Conservation (phyloP, 208 protist genomes). For the Angomonas ambiguus region DNA sequence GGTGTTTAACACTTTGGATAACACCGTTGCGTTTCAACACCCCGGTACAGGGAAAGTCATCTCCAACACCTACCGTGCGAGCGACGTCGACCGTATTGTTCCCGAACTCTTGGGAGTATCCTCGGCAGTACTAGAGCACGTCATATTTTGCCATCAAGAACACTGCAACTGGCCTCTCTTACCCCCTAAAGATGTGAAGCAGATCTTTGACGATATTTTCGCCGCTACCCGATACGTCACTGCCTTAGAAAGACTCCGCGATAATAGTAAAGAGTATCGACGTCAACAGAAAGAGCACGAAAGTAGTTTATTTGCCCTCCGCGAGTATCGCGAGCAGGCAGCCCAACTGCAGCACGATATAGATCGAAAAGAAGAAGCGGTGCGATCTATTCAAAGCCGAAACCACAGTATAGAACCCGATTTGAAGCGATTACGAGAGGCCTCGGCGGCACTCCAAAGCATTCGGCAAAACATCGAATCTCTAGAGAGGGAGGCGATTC, state of each 20-base stretch:
- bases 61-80: conserved; percentile 83
- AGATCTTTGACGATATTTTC: conserved; percentile 99
- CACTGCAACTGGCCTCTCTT: conserved; percentile 97
- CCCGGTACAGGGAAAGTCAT: conserved; percentile 69
- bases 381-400: conserved; percentile 33
- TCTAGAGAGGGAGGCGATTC: conserved; percentile 48
- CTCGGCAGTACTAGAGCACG: conserved; percentile 96
- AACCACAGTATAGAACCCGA: conserved; percentile 50
- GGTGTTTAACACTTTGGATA: conserved; percentile 92
- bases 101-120: conserved; percentile 97
- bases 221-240: conserved; percentile 92
- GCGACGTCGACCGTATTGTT: conserved; percentile 95
- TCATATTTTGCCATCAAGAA: conserved; percentile 98
- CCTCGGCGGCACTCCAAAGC: conserved; percentile 36
- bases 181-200: conserved; percentile 93
- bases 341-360: conserved; percentile 54
- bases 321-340: conserved; percentile 78
- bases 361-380: conserved; percentile 44
- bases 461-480: conserved; percentile 53
- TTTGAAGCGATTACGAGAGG: conserved; percentile 42
- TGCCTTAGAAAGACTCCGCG: conserved; percentile 80
- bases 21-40: conserved; percentile 91
- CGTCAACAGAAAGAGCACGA: conserved; percentile 84
- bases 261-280: conserved; percentile 84
- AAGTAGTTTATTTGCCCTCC: conserved; percentile 59